phyloP scores from a whole-genome alignment of 2,329 filamentous ascomycete genomes.

The Beauveria rudraprayagi region DNA sequence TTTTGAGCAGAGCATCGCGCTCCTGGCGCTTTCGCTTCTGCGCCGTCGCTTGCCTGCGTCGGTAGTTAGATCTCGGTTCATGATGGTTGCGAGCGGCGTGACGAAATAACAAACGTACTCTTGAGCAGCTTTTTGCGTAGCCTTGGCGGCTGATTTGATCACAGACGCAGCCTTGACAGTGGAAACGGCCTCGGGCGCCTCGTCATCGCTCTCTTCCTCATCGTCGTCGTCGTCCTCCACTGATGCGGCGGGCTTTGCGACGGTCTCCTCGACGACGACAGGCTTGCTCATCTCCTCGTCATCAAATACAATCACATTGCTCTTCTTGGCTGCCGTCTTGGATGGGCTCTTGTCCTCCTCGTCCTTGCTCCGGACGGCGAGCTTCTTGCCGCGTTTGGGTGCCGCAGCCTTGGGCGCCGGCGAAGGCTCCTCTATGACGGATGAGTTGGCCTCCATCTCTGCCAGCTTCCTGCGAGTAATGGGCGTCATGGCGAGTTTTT shows the following conservation, averaged over 20 bases:
- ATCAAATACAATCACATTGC: slow-evolving; percentile 28
- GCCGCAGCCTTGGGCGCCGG: slow-evolving; percentile 12
- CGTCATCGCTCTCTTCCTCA: slow-evolving; percentile 41
- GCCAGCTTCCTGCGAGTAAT: slow-evolving; percentile 11
- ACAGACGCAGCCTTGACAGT: slow-evolving; percentile 40
- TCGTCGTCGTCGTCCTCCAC: slow-evolving; percentile 30
- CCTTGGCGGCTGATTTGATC: slow-evolving; percentile 37
- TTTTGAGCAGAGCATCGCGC: slow-evolving; percentile 45
- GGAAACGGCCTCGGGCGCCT: slow-evolving; percentile 52
- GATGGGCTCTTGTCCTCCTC: neutral
- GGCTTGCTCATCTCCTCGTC: slow-evolving; percentile 23
- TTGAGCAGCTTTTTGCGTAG: slow-evolving; percentile 41
- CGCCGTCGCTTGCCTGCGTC: slow-evolving; percentile 38
- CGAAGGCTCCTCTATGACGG: slow-evolving; percentile 11
- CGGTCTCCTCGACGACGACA: slow-evolving; percentile 10
- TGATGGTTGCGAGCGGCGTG: too few relatives aligned
- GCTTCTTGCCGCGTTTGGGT: slow-evolving; percentile 20
- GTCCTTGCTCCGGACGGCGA: slow-evolving; percentile 27
- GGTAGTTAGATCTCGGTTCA: neutral
- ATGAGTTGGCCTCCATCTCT: slow-evolving; percentile 13
- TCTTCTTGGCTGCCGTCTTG: slow-evolving; percentile 2
- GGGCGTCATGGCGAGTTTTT: slow-evolving; percentile 2
- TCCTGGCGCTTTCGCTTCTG: slow-evolving; percentile 49
- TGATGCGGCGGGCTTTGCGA: slow-evolving; percentile 10
- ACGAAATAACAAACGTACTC: slow-evolving; percentile 33